Evolutionary conservation across 495 filamentous ascomycete genomes (phyloP).

Genomic region (Sordaria brevicollis): DNA sequence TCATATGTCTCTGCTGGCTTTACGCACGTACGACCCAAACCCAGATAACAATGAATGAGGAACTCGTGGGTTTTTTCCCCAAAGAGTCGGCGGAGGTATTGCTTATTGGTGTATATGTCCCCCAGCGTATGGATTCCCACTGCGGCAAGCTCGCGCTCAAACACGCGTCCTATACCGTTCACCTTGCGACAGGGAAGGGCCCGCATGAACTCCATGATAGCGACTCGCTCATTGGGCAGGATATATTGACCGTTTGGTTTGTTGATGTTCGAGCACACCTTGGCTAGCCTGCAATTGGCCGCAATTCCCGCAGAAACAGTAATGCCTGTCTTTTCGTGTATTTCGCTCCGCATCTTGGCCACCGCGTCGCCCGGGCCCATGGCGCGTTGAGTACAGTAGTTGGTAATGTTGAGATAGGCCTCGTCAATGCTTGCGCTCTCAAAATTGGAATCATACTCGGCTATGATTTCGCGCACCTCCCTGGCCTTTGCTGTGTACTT

Average conservation of each 20-base stretch:
- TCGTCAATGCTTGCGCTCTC: conserved; percentile 93
- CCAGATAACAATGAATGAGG: conserved; percentile 72
- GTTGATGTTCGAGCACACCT: conserved; percentile 88
- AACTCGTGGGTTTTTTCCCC: conserved; percentile 88
- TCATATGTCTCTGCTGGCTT: conserved; percentile 85
- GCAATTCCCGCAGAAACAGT: conserved; percentile 96
- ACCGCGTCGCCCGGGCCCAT: conserved; percentile 65
- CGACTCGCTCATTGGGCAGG: conserved; percentile 55
- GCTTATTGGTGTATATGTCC: conserved; percentile 70
- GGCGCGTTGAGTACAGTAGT: conserved; percentile 63
- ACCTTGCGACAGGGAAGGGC: conserved; percentile 78
- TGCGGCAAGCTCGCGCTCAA: conserved; percentile 84
- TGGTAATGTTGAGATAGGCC: conserved; percentile 90
- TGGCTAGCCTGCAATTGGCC: conserved; percentile 84
- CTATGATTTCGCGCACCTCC: conserved; percentile 75
- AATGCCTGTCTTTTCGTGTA: conserved; percentile 68
- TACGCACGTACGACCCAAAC: conserved; percentile 78
- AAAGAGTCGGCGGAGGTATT: conserved; percentile 63
- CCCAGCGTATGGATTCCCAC: conserved; percentile 85
- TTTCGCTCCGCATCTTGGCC: conserved; percentile 60
- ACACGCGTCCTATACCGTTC: conserved; percentile 86
- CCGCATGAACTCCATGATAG: conserved; percentile 78
- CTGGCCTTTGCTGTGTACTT: conserved; percentile 88
- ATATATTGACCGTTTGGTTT: conserved; percentile 92
- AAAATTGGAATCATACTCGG: conserved; percentile 78